These are phyloP conservation scores for Carex cristatella DNA, from an alignment of 176 grass and related monocot species.

Conservation along the genomic window DNA sequence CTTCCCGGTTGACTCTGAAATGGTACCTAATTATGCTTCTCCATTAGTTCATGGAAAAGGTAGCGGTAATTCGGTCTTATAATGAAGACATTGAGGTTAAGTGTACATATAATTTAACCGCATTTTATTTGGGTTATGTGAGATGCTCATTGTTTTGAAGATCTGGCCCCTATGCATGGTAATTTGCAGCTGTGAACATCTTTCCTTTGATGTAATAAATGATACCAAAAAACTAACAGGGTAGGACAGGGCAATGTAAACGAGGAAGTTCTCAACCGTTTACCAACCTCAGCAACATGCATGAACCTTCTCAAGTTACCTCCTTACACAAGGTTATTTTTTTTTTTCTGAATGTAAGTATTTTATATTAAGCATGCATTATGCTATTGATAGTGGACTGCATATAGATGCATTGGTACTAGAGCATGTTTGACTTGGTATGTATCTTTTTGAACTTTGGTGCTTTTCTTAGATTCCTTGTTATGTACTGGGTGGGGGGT, in stretches of 20 bases:
- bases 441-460: not conserved
- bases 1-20: not conserved
- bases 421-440: not conserved
- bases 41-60: not conserved
- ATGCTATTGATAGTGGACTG: not conserved
- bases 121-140: not conserved
- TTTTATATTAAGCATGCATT: not conserved
- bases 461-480: not conserved
- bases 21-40: not conserved
- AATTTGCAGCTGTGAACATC: not conserved
- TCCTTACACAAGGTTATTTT: slow-evolving; percentile 73
- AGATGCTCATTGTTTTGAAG: not conserved
- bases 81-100: not conserved
- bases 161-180: not conserved
- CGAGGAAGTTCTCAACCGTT: slow-evolving; percentile 68
- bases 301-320: slow-evolving; percentile 99
- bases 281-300: slow-evolving; percentile 94
- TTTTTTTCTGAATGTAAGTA: slow-evolving; percentile 12
- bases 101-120: not conserved
- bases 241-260: slow-evolving; percentile 56
- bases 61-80: not conserved
- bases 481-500: not conserved
- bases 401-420: not conserved
- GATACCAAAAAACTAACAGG: not conserved
- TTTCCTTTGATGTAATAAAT: not conserved